Evolutionary conservation across 805 yeast genomes (phyloP).

Genomic region (Starmerella geochares): DNA sequence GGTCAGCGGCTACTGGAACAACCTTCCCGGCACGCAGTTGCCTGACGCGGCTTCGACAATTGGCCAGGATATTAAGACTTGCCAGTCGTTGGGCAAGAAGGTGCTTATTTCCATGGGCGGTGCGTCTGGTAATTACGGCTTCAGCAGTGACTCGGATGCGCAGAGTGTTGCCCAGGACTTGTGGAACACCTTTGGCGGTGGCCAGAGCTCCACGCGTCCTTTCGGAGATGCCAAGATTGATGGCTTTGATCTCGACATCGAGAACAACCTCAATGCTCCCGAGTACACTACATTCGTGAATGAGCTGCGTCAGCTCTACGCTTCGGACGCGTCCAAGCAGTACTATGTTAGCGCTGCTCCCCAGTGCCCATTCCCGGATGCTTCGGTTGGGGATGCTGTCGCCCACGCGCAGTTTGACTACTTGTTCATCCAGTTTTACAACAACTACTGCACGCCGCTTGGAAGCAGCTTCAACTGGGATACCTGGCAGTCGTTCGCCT

Average conservation of each 20-base stretch:
- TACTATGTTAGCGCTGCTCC: conserved; percentile 85
- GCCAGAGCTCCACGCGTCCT: conserved; percentile 36
- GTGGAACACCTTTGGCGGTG: conserved; percentile 48
- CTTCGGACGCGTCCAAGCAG: conserved; percentile 42
- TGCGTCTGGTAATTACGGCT: conserved; percentile 49
- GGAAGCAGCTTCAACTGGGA: conserved; percentile 49
- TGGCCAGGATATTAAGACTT: conserved; percentile 56
- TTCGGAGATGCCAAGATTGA: conserved; percentile 70
- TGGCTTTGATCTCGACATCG: conserved; percentile 74
- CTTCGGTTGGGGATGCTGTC: conserved; percentile 51
- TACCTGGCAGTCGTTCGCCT: conserved; percentile 61
- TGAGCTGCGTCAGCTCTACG: conserved; percentile 37
- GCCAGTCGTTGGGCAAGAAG: conserved; percentile 71
- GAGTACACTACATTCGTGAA: conserved; percentile 62
- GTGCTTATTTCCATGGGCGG: conserved; percentile 74
- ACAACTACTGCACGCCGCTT: conserved; percentile 56
- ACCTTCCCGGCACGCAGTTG: conserved; percentile 34
- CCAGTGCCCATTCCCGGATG: conserved; percentile 84
- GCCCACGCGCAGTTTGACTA: conserved; percentile 64
- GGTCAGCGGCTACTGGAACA: conserved; percentile 42
- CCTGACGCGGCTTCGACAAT: conserved; percentile 38
- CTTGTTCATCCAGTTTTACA: conserved; percentile 81
- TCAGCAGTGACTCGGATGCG: conserved; percentile 44
- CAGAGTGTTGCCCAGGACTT: conserved; percentile 44
- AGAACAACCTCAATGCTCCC: conserved; percentile 39